Base-by-base conservation (phyloP, 2,329 filamentous ascomycete species). In the Stachybotrys chlorohalonatus region DNA sequence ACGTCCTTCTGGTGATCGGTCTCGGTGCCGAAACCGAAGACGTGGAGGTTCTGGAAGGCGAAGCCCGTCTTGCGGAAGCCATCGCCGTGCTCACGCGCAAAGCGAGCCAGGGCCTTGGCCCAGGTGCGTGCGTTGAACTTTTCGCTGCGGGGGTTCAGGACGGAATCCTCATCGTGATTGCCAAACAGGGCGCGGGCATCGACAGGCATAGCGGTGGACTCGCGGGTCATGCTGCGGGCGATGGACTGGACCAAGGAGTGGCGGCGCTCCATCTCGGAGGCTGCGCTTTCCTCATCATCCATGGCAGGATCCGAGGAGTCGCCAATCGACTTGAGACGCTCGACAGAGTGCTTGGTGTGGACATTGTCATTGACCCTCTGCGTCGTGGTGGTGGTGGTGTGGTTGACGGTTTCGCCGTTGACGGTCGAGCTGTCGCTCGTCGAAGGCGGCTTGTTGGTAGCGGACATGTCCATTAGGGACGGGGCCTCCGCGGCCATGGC, bases 91-190 rank as follows among this genome's bases (percentile, higher is more conserved):
- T 64, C 59, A 2, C 58, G 57, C 50, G 60, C 62, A 1, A 62
- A 46, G 8, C 63, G 62, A 5, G 65, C 55, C 2, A 69, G 48
- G 1, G 63, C 56, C 51, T 62, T 66, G 1, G 68, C 67, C 68
- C 68, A 70, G 3, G 71, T 69, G 24, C 72, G 70, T n/a, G 75
- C 72, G 55, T 70, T 76, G 66, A 83, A 83, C n/a, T 76, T 73
- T 13, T 68, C 67, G 49, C 73, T 72, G 48, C 67, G 66, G 6
- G 79, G 79, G 59, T 82, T 77, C 11, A 81, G 68, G 0, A 71
- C 68, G n/a, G 76, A 78, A 30, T 70, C 54, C 9, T 68, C 60
- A 54, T 53, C 49, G 9, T 39, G 30, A 31, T 51, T 46, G 49
- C 15, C 50, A 16, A 52, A 52, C 13, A 52, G 31, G 31, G 31